Base-by-base conservation (phyloP, 805 yeast genomes). In the Yamadazyma philogaea region DNA sequence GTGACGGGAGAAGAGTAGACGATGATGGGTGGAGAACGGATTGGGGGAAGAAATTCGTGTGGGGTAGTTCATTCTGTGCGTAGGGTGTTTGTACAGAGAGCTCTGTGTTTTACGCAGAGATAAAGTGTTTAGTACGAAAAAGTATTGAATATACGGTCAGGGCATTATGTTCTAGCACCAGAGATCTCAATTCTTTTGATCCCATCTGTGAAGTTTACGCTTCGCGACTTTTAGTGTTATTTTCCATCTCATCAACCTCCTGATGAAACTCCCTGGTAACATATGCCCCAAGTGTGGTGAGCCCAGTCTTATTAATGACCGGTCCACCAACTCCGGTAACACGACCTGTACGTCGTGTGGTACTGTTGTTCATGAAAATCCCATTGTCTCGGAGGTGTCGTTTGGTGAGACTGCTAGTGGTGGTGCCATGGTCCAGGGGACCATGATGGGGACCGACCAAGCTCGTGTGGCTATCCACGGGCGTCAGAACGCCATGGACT, bases 381-480 rank as follows among this genome's bases (percentile, higher is more conserved):
- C 95, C 16, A 91, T 93, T 51, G 98, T 95, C 8, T 82, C 95
- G 6, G 99, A 93, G 59, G 93, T 95, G 41, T 86, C 93, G 10
- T 93, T 90, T 66, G 93, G 95, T 34, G 99, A 95, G 57, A 76
- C 90, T 2, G 75, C 95, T 15, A 75, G 84, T 19, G 99, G 99
- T 53, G 97, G 96, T 11, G 96, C 99, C 27, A 80, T 86, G 39
- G 96, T 93, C 1, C 96, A 91, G 51, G 99, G 99, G 57, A 80
- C 95, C 37, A 90, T 87, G 72, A 84, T 93, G 27, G 87, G 88
- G 34, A 84, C 88, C 0, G 96, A 87, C 55, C 96, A 90, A 64
- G 65, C 81, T 1, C 77, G 87, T 60, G 93, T 87, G 0, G 68
- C 77, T 7, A 78, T 79, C 50, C 71, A 74, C 41, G 86, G 88